phyloP scores from a whole-genome alignment of 306 rosid genomes.

The Quercus berberidifolia region DNA sequence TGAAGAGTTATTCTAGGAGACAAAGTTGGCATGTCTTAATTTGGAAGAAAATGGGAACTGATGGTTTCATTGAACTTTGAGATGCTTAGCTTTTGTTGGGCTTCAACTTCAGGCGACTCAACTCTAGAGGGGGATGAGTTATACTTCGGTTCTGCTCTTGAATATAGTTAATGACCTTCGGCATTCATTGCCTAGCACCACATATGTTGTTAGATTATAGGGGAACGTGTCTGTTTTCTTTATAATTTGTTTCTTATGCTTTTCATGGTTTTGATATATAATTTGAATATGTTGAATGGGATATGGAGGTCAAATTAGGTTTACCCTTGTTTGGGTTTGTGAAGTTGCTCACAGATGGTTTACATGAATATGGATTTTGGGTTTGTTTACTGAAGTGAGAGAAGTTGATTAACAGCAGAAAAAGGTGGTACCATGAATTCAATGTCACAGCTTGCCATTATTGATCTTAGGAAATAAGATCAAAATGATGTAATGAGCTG shows the following conservation, averaged over 20 bases:
- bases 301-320: neutral
- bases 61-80: constrained; percentile 27
- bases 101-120: constrained; percentile 21
- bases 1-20: constrained; percentile 22
- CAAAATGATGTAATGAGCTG: neutral
- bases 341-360: neutral
- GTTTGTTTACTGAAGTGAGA: constrained; percentile 9
- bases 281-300: constrained; percentile 9
- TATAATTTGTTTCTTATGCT: neutral
- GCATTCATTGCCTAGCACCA: constrained; percentile 15
- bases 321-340: neutral
- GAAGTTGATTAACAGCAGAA: constrained; percentile 1
- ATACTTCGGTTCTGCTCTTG: constrained; percentile 17
- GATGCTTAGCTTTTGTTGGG: constrained; percentile 21
- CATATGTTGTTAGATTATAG: constrained; percentile 7
- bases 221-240: constrained; percentile 13
- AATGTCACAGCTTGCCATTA: constrained; percentile 21
- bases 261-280: constrained; percentile 1
- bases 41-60: constrained; percentile 31
- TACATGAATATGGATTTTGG: neutral
- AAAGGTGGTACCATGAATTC: constrained; percentile 11
- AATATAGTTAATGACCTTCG: constrained; percentile 13
- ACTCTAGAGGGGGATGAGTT: constrained; percentile 25
- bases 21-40: constrained; percentile 41
- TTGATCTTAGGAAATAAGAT: constrained; percentile 10